Evolutionary conservation across 2,329 filamentous ascomycete species (phyloP), one percentile per base, ranked within the genome.

Genomic region (Exophiala aquamarina): DNA sequence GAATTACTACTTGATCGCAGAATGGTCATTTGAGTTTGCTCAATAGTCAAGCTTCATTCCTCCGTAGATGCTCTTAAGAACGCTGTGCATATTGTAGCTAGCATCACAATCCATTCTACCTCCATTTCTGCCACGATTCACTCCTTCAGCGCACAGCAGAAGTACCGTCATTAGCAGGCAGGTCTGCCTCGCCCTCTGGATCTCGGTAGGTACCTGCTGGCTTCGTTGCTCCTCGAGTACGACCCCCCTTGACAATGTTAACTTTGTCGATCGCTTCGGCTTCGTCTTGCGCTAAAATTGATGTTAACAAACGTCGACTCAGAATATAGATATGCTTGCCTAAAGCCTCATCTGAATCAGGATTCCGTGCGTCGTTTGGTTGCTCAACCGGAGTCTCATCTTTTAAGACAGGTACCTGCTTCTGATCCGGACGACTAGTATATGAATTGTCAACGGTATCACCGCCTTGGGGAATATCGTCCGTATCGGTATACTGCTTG

Each of bases 401-500:
- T 15, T 21, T 40, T 26, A 40, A 7, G 8, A 40, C 37, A 3
- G 37, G 37, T 21, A 40, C 23, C 19, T 11, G 3, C 5, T 6
- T 23, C 18, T 40, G 11, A 28, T 20, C 34, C 20, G 34, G 34
- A 10, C 37, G 18, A 28, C 18, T 40, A 40, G 21, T 19, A 40
- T 40, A 40, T 13, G 37, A 40, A 20, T 40, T 40, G 37, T 40
- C 37, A 15, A 40, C 37, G 13, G 37, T 40, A 15, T 40, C 37
- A 23, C 37, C 37, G 23, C 37, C 37, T 20, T 40, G 37, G 14
- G 37, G 37, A 11, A 40, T 40, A 11, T 40, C 37, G 14, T 40
- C 37, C 15, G 37, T 40, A 20, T 14, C 23, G 14, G 37, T 40
- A 26, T 40, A n/a, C 37, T 40, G 37, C 37, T 40, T 40, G 37